Percentiles rank a stretch among this genome's conserved stretches.
Conservation (phyloP, 139 green algal genomes). For the Dunaliella primolecta region DNA sequence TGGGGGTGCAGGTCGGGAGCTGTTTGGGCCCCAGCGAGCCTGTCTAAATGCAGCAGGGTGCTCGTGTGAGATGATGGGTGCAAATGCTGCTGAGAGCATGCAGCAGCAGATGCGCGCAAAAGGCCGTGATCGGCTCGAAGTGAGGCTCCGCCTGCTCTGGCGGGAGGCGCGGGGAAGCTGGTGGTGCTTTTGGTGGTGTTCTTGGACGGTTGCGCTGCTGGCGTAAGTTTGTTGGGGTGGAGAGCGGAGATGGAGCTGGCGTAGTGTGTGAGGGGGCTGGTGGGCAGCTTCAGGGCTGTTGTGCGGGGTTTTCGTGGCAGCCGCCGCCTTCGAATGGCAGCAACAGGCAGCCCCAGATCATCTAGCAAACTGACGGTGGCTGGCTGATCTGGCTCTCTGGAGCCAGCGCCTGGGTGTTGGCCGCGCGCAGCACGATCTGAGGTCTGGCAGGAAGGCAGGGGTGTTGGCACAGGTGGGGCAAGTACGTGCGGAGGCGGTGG, state of each 20-base stretch:
- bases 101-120: background rate
- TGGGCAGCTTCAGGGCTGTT: background rate
- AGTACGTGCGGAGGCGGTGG: too few relatives aligned
- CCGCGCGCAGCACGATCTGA: background rate
- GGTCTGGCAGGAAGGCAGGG: too few relatives aligned
- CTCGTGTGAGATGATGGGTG: too few relatives aligned
- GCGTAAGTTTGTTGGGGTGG: background rate
- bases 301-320: background rate
- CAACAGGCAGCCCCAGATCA: background rate
- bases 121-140: background rate
- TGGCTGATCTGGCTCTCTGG: too few relatives aligned
- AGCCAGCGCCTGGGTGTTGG: background rate
- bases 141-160: background rate
- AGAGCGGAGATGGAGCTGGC: background rate
- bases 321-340: background rate
- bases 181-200: background rate
- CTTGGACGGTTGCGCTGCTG: too few relatives aligned
- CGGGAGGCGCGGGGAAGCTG: background rate
- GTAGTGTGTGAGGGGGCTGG: background rate
- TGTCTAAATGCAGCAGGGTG: too few relatives aligned
- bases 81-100: background rate
- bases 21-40: too few relatives aligned
- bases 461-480: too few relatives aligned
- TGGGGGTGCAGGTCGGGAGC: too few relatives aligned
- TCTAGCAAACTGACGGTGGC: too few relatives aligned